phyloP scores from a whole-genome alignment of 2,329 filamentous ascomycete genomes.

The Fusarium longipes region DNA sequence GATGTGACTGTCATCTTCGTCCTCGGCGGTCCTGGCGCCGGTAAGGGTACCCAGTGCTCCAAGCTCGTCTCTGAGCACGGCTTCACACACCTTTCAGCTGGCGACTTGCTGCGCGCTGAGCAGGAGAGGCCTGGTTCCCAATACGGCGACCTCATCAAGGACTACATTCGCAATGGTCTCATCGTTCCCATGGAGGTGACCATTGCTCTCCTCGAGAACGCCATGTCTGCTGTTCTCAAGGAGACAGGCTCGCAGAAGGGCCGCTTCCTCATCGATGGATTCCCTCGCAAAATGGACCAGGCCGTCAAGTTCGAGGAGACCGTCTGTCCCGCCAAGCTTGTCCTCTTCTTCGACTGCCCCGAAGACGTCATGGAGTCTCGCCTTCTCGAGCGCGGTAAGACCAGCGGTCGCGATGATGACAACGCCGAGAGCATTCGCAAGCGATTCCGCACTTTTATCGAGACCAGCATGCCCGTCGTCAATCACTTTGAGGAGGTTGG shows the following conservation, averaged over 20 bases:
- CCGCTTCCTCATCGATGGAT: constrained; percentile 84
- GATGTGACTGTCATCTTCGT: constrained; percentile 96
- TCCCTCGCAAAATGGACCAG: constrained; percentile 98
- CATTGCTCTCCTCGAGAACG: constrained; percentile 91
- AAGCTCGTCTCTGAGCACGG: constrained; percentile 87
- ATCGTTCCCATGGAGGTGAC: constrained; percentile 99
- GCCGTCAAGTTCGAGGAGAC: constrained; percentile 91
- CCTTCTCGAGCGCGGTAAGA: constrained; percentile 90
- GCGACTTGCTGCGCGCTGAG: constrained; percentile 92
- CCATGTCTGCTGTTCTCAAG: constrained; percentile 79
- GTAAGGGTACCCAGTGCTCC: constrained; percentile 95
- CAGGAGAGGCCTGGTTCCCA: constrained; percentile 87
- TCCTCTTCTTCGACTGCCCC: constrained; percentile 93
- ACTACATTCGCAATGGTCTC: constrained; percentile 91
- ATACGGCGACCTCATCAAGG: constrained; percentile 92
- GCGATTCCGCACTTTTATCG: constrained; percentile 91
- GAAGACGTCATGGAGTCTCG: constrained; percentile 88
- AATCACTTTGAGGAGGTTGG: constrained; percentile 81
- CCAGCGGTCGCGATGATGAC: constrained; percentile 89
- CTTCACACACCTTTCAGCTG: constrained; percentile 93
- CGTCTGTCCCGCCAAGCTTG: constrained; percentile 85
- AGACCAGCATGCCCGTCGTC: constrained; percentile 98
- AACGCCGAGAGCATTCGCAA: constrained; percentile 97
- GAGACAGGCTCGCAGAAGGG: constrained; percentile 62
- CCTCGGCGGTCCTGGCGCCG: constrained; percentile 92